A percentile compares a stretch with the other conserved stretches of the same genome.
Evolutionary conservation across 2,329 filamentous ascomycete genomes (phyloP).

Genomic region (Alternaria infectoria): DNA sequence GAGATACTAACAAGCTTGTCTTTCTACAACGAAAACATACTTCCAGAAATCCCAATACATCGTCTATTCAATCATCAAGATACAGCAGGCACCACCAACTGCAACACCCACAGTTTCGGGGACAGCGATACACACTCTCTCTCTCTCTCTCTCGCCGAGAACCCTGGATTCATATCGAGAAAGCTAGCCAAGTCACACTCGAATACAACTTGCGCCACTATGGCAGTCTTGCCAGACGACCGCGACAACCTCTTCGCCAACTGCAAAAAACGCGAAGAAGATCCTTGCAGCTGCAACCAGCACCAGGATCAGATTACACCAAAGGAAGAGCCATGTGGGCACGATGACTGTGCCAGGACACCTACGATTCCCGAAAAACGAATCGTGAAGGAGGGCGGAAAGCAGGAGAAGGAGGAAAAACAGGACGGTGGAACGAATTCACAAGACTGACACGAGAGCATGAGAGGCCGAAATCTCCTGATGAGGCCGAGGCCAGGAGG

Average conservation of each 20-base stretch:
- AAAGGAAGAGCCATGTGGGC: background rate
- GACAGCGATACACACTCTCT: background rate
- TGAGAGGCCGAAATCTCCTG: background rate
- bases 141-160: background rate
- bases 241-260: accelerated
- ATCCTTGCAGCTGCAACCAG: background rate
- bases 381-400: background rate
- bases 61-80: background rate
- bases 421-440: background rate
- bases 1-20: background rate
- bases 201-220: background rate
- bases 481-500: background rate
- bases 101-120: background rate
- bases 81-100: background rate
- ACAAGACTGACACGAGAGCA: background rate
- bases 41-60: accelerated
- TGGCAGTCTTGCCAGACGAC: background rate
- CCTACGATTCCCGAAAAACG: background rate
- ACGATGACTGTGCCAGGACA: background rate
- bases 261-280: background rate
- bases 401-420: background rate
- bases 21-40: background rate
- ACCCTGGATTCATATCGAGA: background rate
- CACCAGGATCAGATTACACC: background rate
- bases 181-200: background rate